Evolutionary conservation across 108 stramenopile species (phyloP).

Genomic region (Phaeodactylum tricornutum): DNA sequence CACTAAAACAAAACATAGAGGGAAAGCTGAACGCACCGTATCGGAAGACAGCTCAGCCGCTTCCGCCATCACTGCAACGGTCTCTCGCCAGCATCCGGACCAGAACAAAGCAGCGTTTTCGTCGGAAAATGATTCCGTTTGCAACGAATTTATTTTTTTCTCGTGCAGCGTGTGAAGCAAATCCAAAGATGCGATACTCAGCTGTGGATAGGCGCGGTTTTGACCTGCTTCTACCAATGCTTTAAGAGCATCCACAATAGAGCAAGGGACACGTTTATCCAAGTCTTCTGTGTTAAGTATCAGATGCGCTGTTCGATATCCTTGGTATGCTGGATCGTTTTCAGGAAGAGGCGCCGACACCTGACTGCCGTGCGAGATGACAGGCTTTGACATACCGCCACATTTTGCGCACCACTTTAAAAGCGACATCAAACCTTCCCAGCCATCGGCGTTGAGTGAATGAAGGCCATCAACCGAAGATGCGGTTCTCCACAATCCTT

Average conservation of each 20-base stretch:
- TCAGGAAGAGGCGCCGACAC: slow-evolving; percentile 33
- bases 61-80: slow-evolving; percentile 52
- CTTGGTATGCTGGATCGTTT: slow-evolving; percentile 69
- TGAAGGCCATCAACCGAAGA: slow-evolving; percentile 49
- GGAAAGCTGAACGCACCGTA: slow-evolving; percentile 32
- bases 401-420: slow-evolving; percentile 56
- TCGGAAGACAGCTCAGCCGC: slow-evolving; percentile 48
- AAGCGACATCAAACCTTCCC: slow-evolving; percentile 58
- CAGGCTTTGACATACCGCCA: slow-evolving; percentile 30
- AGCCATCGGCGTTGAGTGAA: slow-evolving; percentile 39
- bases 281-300: slow-evolving; percentile 60
- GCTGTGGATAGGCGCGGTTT: slow-evolving; percentile 50
- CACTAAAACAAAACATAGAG: not conserved
- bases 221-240: slow-evolving; percentile 55
- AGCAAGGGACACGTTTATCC: slow-evolving; percentile 36
- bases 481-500: slow-evolving; percentile 73
- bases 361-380: slow-evolving; percentile 2
- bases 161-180: slow-evolving; percentile 45
- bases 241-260: slow-evolving; percentile 31
- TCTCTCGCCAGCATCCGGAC: slow-evolving; percentile 40
- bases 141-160: not conserved
- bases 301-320: slow-evolving; percentile 67
- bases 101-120: slow-evolving; percentile 26
- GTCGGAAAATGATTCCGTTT: slow-evolving; percentile 3
- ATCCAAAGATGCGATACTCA: slow-evolving; percentile 71